A percentile compares a stretch with the other conserved stretches of the same genome.
These are phyloP conservation scores for Eimeria maxima DNA, from an alignment of 169 alveolate genomes.

Conservation along the genomic window DNA sequence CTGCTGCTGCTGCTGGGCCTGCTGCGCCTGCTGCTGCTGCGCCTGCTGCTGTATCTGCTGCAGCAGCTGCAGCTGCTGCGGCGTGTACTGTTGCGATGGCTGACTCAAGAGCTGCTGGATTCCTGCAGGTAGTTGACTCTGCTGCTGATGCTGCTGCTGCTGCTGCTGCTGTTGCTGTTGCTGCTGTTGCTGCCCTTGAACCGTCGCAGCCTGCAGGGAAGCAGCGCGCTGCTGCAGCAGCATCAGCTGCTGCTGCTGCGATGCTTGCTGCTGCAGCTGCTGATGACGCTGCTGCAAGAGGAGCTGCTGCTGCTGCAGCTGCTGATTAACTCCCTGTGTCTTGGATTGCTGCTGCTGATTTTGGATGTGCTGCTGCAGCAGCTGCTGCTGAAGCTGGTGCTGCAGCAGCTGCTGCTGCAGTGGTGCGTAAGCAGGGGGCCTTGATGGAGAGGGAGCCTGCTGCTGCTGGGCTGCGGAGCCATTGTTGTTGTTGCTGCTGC, in stretches of 20 bases:
- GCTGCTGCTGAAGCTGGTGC: slow-evolving; percentile 76
- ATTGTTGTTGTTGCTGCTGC: slow-evolving; percentile 20
- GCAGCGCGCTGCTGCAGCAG: slow-evolving; percentile 39
- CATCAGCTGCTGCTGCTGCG: slow-evolving; percentile 68
- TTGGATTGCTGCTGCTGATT: slow-evolving; percentile 60
- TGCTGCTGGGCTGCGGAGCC: slow-evolving; percentile 68
- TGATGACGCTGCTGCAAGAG: slow-evolving; percentile 59
- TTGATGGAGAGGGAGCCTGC: slow-evolving; percentile 56
- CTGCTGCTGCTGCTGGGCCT: neutral
- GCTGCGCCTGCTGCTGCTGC: slow-evolving; percentile 74
- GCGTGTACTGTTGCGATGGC: slow-evolving; percentile 63
- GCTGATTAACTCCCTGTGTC: slow-evolving; percentile 45
- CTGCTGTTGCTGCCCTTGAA: slow-evolving; percentile 59
- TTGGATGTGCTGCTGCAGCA: slow-evolving; percentile 62
- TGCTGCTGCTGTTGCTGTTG: slow-evolving; percentile 56
- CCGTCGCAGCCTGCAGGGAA: neutral
- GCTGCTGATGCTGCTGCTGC: slow-evolving; percentile 51
- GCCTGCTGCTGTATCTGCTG: slow-evolving; percentile 66
- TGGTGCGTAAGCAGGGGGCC: slow-evolving; percentile 42
- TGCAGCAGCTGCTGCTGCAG: slow-evolving; percentile 78
- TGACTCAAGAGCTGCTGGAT: slow-evolving; percentile 43
- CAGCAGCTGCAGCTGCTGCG: slow-evolving; percentile 63
- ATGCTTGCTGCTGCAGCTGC: slow-evolving; percentile 59
- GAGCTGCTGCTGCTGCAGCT: slow-evolving; percentile 73
- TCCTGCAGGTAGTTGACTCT: slow-evolving; percentile 3